phyloP scores from a whole-genome alignment of 371 early-diverging fungal genomes.

The Fennellomyces sp. region DNA sequence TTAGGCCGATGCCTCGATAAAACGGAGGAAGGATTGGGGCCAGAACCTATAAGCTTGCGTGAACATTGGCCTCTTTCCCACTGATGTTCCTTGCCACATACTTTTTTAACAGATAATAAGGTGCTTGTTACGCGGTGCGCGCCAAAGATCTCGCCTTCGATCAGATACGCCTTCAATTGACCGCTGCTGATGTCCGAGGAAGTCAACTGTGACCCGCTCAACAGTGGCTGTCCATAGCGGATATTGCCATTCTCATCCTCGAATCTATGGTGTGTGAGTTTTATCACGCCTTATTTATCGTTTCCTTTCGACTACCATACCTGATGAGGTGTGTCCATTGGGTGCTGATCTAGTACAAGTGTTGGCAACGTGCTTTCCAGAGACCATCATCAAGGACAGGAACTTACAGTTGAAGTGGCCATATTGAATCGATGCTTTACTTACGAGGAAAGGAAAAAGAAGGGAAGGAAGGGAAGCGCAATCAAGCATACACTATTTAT shows the following conservation, averaged over 20 bases:
- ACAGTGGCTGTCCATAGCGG: conserved; percentile 48
- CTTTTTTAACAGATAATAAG: conserved; percentile 37
- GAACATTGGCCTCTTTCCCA: too few species aligned
- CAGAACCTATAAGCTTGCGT: conserved; percentile 33
- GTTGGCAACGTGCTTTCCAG: too few species aligned
- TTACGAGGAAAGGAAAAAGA: conserved; percentile 8
- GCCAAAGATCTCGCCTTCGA: conserved; percentile 47
- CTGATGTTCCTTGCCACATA: conserved; percentile 11
- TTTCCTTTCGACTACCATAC: conserved; percentile 3
- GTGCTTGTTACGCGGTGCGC: conserved; percentile 36
- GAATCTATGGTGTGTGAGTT: conserved; percentile 29
- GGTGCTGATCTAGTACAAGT: conserved; percentile 9
- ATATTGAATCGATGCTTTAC: background rate
- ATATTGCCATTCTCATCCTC: conserved; percentile 47
- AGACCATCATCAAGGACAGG: too few species aligned
- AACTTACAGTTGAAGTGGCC: conserved; percentile 13
- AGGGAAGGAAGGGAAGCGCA: background rate
- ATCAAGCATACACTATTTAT: background rate
- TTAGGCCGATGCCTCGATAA: conserved; percentile 63
- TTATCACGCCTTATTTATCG: background rate
- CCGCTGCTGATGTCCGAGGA: conserved; percentile 13
- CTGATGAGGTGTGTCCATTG: conserved; percentile 31
- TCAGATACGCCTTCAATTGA: conserved; percentile 40
- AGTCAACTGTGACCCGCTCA: conserved; percentile 12
- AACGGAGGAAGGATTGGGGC: conserved; percentile 42